Base-by-base conservation (phyloP, 1,139 yeast species). In the Scheffersomyces insectosa region DNA sequence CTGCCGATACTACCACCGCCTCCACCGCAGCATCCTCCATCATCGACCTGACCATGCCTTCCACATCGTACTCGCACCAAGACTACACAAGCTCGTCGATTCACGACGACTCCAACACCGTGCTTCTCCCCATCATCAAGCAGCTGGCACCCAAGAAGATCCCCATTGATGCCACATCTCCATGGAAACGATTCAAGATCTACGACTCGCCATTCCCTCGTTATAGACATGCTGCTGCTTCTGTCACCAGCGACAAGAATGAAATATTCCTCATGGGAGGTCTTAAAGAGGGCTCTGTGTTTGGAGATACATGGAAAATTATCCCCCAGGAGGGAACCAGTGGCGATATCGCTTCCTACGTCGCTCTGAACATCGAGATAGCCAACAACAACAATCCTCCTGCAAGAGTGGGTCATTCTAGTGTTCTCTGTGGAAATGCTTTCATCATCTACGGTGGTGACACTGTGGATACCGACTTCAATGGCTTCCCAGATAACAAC, bases 371-470 rank as follows among this genome's bases (percentile, higher is more conserved):
- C 42, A 78, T 93, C 29, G 93, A 85, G 46, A 59, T 73, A 25
- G 68, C 64, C 33, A 73, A 72, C 55, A 63, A 63, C 49, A 73
- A 70, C 47, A 82, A 89, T 25, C 97, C 97, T 2, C 93, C 96
- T 14, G 97, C 99, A 27, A 82, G 99, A 55, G 97, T 93, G 5
- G 98, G 99, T 1, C 99, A 95, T 64, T 89, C 97, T 1, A 80
- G 96, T 3, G 87, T 93, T 16, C 75, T 93, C 30, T 85, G 96
- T 50, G 99, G 99, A 11, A 93, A 91, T 60, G 99, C 99, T 0
- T 93, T 86, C 58, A 90, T 93, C 39, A 82, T 93, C 16, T 93
- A 88, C 67, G 99, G 98, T 37, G 99, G 99, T 56, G 99, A 93
- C 60, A 93, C 98, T 1, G 88, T 83, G 41, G 89, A 87, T 55